Evolutionary conservation across 306 rosid genomes (phyloP), one percentile per base, ranked within the genome.

Genomic region (Herpetospermum pedunculosum): DNA sequence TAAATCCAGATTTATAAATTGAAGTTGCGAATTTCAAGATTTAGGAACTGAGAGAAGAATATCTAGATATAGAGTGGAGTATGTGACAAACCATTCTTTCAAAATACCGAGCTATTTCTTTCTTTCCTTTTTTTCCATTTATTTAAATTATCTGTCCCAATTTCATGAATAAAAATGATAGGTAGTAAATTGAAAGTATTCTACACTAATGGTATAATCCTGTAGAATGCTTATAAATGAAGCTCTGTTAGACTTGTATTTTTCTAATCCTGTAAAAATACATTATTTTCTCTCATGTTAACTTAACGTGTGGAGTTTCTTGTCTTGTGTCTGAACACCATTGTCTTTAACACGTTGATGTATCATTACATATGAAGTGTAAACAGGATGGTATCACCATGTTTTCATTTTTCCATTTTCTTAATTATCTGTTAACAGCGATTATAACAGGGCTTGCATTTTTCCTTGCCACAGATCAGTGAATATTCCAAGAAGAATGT

Each of bases 401-500:
- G 19, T 75, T 77, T 53, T 55, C 59, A 38, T 52, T 32, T 60
- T 60, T 16, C n/a, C 41, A 60, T 5, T n/a, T 0, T 7, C 16
- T 28, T 15, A 30, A 32, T 16, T 13, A 16, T 38, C 15, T 37
- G 48, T 64, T 64, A 38, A 21, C n/a, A 38, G 11, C 16, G 6
- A 37, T 63, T n/a, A 16, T 63, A 35, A 37, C 26, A 34, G 14
- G 37, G 73, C 26, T 15, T 43, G 19, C 1, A 35, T 77, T 73
- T 14, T 54, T 75, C 72, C 76, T 84, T 85, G 79, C 67, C 67
- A 68, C 90, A 93, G 98, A 93, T 93, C 80, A 91, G 96, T 81
- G 92, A 85, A 73, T 88, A 87, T 79, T 87, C 98, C 37, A 87
- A 89, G 88, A 84, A 82, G 79, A 89, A 88, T 59, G 86, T 88